Percentiles rank a stretch among this genome's conserved stretches.
Conservation (phyloP, 2,329 filamentous ascomycete genomes). For the Colletotrichum tropicale region DNA sequence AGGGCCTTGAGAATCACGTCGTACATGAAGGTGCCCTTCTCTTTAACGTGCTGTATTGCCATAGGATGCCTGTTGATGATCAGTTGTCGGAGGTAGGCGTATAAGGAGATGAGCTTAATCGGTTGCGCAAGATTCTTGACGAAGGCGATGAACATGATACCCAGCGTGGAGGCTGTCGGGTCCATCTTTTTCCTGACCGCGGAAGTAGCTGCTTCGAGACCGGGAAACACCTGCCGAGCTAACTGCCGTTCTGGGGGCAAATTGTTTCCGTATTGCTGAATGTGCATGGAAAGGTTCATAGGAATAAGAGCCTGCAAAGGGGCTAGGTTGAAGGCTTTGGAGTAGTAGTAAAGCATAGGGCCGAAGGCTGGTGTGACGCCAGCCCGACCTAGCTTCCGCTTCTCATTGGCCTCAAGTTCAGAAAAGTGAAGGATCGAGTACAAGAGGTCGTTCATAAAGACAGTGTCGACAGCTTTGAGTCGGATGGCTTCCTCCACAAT, state of each 20-base stretch:
- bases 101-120: constrained; percentile 49
- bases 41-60: constrained; percentile 38
- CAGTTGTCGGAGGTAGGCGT: constrained; percentile 48
- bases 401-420: constrained; percentile 40
- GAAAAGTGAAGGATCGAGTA: constrained; percentile 47
- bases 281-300: constrained; percentile 14
- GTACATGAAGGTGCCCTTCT: constrained; percentile 49
- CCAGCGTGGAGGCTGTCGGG: constrained; percentile 43
- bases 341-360: constrained; percentile 54
- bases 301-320: constrained; percentile 46
- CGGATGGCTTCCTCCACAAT: constrained; percentile 36
- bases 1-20: constrained; percentile 56
- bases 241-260: constrained; percentile 17
- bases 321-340: constrained; percentile 49
- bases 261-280: constrained; percentile 5
- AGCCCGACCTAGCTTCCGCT: constrained; percentile 30
- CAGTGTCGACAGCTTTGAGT: constrained; percentile 53
- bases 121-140: constrained; percentile 42
- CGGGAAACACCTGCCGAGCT: constrained; percentile 28
- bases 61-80: constrained; percentile 40
- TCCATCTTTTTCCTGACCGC: constrained; percentile 24
- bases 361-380: constrained; percentile 43
- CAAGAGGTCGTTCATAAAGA: constrained; percentile 53
- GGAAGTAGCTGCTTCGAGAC: constrained; percentile 35
- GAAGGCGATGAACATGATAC: constrained; percentile 53